Base-by-base conservation (phyloP, 441 rosid genomes). In the Sinapis alba region DNA sequence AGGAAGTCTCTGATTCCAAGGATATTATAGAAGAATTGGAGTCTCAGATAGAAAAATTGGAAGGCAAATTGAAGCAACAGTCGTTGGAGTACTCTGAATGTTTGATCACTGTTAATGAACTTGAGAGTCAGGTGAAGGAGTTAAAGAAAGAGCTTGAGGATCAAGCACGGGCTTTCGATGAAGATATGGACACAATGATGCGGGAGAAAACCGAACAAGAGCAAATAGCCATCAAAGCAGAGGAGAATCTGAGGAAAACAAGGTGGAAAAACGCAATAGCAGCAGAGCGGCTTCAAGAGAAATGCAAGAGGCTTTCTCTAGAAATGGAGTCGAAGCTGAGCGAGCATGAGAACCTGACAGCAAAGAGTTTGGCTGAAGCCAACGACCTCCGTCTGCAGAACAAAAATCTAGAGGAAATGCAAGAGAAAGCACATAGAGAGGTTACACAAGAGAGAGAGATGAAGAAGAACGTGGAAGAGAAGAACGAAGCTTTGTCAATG, bases 251-350 rank as follows among this genome's bases (percentile, higher is more conserved):
- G 77, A 82, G 86, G 80, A 83, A 82, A 36, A 81, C 86, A 5
- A 86, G 89, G 71, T 86, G 84, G 90, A 86, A 84, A 27, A 89
- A 87, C 53, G 83, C 88, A 13, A 81, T 78, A 26, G 70, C 87
- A 62, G 94, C 87, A n/a, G 94, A 89, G 84, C 71, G 82, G 64
- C 91, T 87, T 72, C 94, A 89, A 70, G 89, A 87, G n/a, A 88
- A 87, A 78, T 81, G 88, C 77, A 84, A 82, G 71, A 86, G 81
- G 83, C 85, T 86, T 63, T 85, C 91, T n/a, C 74, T 74, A 68
- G 94, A 87, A 71, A 89, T 87, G 91, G 83, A 82, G 12, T 64
- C 85, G 7, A 86, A 86, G 75, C 69, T 89, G 28, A 87, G 86
- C 38, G 90, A 87, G 75, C 84, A 83, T 20, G 91, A 87, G 77